Evolutionary conservation across 2,329 filamentous ascomycete genomes (phyloP), one percentile per base, ranked within the genome.

Genomic region (Pseudogymnoascus sp.): DNA sequence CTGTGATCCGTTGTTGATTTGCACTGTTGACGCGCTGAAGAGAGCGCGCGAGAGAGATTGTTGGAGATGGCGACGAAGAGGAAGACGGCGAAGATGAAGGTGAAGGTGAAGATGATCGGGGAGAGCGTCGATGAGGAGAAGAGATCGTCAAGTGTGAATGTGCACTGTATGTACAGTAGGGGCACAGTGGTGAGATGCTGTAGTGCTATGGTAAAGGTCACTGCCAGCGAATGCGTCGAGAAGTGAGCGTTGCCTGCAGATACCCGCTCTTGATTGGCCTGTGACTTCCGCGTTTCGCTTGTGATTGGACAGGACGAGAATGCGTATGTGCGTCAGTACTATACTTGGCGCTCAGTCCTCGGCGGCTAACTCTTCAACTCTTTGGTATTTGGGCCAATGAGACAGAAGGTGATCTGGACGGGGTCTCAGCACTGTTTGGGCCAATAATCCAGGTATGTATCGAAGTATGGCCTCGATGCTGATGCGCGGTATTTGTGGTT

Each of bases 61-160:
- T 14, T 52, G 7, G 41, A 25, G 3, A n/a, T n/a, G 22, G 41
- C 41, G 22, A n/a, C n/a, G 42, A 22, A 30, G 22, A 45, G 11
- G 42, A 19, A 49, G 42, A 49, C 11, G 23, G 14, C 5, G 25
- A 52, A n/a, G 42, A 16, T 11, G 14, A 12, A 28, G 11, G 11
- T 22, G 28, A 9, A 33, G 30, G 30, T 7, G 8, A 33, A 52
- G 16, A 39, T 52, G n/a, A 30, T 30, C 23, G 42, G 23, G 14
- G 16, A 49, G 14, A 16, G 23, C 5, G 42, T 52, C 14, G 42
- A 28, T 49, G 42, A 49, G 42, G 22, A 45, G 22, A 52, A 52
- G 42, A 52, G 42, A 52, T 52, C 42, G 42, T 52, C 42, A 16
- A 52, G 23, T 52, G 42, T 52, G 42, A 52, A 52, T 52, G 42